Evolutionary conservation across 352 stramenopile genomes (phyloP), one percentile per base, ranked within the genome.

Genomic region (Sclerospora graminicola): DNA sequence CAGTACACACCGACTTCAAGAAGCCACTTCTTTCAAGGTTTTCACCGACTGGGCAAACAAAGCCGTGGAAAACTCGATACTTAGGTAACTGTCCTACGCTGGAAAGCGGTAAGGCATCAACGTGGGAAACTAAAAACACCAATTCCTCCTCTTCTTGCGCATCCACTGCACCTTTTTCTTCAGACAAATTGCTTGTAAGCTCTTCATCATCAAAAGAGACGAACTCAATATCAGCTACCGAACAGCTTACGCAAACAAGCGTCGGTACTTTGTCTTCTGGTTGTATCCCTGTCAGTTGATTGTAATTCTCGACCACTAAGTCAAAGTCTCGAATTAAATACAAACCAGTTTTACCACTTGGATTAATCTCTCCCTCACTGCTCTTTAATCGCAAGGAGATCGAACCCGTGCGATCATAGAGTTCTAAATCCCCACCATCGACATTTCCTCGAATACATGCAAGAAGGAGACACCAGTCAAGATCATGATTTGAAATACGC

Each of bases 381-480:
- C 36, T 31, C 29, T 38, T 30, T 31, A 68, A 28, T 39, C 44
- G 24, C 39, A 71, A 45, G n/a, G 60, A 34, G 7, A 70, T 35
- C 1, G 60, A 69, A 10, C 57, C 66, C 10, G 66, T 72, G 5
- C 60, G 60, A 45, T 78, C 66, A 48, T 51, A 67, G 36, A 74
- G 44, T 26, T 71, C 41, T 32, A 74, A 51, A n/a, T 72, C 53
- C 8, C 63, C 66, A 24, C 32, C 59, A n/a, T 58, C 37, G 2
- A 64, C 33, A 35, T 63, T 69, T 4, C 66, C 66, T 24, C 39
- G 47, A 23, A 78, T 51, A 11, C 41, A 52, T 19, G 60, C 66
- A 11, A 72, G 15, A 0, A 78, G 38, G 29, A 65, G 19, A 39
- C 63, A 78, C 57, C 60, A 69, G 15, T 60, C 32, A 14, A 78